These are phyloP conservation scores for Penicillium flavigenum DNA, from an alignment of 495 filamentous ascomycete genomes.

Conservation along the genomic window DNA sequence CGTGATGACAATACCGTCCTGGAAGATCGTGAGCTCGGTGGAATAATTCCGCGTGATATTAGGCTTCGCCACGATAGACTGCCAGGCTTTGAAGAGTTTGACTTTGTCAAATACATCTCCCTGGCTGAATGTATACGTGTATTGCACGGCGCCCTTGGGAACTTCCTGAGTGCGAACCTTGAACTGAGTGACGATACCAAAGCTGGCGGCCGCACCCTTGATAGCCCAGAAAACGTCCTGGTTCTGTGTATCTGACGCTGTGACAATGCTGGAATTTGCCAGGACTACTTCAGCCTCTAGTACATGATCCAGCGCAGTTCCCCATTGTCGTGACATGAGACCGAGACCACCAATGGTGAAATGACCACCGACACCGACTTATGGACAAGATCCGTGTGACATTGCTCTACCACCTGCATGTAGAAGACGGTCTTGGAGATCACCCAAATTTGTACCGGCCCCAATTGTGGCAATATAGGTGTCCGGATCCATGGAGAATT, in stretches of 20 bases:
- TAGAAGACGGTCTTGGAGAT: conserved; percentile 59
- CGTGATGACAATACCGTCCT: conserved; percentile 32
- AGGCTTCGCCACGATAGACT: conserved; percentile 39
- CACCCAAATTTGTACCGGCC: conserved; percentile 59
- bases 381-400: conserved; percentile 63
- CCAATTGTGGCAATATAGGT: conserved; percentile 65
- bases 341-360: conserved; percentile 70
- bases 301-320: conserved; percentile 63
- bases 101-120: conserved; percentile 33
- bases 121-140: conserved; percentile 39
- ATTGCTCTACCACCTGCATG: conserved; percentile 63
- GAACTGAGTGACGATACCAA: conserved; percentile 52
- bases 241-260: conserved; percentile 38
- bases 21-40: conserved; percentile 33
- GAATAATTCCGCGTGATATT: conserved; percentile 54
- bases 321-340: conserved; percentile 60
- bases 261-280: conserved; percentile 54
- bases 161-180: conserved; percentile 42
- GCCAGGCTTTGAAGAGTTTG: conserved; percentile 40
- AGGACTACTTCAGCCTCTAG: conserved; percentile 61
- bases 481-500: conserved; percentile 51
- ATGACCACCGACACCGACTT: conserved; percentile 74
- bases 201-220: conserved; percentile 45
- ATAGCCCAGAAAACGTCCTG: conserved; percentile 55
- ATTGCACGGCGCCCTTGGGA: conserved; percentile 35